phyloP scores from a whole-genome alignment of 805 yeast genomes.

The Metschnikowia similis region DNA sequence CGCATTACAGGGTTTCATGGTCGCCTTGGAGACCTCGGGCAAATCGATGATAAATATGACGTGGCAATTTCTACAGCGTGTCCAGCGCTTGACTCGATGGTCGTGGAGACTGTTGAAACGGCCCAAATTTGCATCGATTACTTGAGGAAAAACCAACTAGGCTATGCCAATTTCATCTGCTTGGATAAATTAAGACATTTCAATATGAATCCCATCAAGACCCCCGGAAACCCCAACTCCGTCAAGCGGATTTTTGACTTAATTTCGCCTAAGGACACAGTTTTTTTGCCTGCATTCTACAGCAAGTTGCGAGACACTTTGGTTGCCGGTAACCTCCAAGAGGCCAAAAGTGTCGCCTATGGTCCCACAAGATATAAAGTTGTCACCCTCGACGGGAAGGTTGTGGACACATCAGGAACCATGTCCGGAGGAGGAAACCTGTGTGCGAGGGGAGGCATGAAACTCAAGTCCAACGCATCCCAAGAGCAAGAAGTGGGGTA shows the following conservation, averaged over 20 bases:
- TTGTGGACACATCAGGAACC: constrained; percentile 91
- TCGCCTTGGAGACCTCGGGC: constrained; percentile 87
- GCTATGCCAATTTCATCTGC: constrained; percentile 84
- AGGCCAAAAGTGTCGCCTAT: constrained; percentile 86
- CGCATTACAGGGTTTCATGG: constrained; percentile 85
- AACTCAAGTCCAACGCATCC: constrained; percentile 36
- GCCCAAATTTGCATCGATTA: constrained; percentile 69
- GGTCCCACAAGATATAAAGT: constrained; percentile 78
- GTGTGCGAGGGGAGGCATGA: constrained; percentile 74
- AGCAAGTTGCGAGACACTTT: constrained; percentile 82
- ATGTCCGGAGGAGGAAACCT: constrained; percentile 93
- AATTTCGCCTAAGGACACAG: constrained; percentile 59
- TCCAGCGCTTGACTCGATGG: constrained; percentile 86
- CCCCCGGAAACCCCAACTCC: constrained; percentile 60
- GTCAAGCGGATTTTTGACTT: constrained; percentile 84
- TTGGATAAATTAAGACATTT: constrained; percentile 67
- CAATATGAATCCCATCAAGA: constrained; percentile 51
- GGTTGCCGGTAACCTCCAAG: constrained; percentile 71
- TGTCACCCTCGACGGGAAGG: constrained; percentile 87
- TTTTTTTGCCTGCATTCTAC: constrained; percentile 83
- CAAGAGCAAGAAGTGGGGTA: constrained; percentile 27
- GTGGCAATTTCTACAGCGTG: constrained; percentile 94
- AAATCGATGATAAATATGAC: constrained; percentile 83
- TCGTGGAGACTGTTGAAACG: constrained; percentile 71
- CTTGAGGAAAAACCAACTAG: constrained; percentile 75